Conservation (phyloP, 345 rosid genomes). For the Acer negundo region DNA sequence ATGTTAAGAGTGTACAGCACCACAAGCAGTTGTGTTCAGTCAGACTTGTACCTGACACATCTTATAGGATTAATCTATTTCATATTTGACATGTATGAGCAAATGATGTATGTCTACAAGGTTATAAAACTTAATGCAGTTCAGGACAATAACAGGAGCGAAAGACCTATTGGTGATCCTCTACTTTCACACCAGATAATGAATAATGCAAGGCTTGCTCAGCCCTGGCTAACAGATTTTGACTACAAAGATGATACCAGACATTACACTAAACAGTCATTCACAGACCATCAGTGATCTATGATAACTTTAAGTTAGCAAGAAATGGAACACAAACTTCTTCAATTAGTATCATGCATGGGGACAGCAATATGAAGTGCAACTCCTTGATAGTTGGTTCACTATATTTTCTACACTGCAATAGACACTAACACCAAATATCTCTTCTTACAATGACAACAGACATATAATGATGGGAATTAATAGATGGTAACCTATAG, state of each 20-base stretch:
- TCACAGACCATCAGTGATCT: neutral
- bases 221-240: slow-evolving; percentile 7
- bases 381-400: neutral
- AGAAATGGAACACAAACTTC: neutral
- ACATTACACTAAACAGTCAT: neutral
- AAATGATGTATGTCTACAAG: neutral
- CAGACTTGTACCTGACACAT: neutral
- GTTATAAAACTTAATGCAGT: neutral
- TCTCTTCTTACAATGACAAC: slow-evolving; percentile 1
- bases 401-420: neutral
- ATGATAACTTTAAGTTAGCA: neutral
- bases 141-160: neutral
- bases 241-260: neutral
- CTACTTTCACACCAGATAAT: neutral
- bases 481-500: slow-evolving; percentile 63
- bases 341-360: neutral
- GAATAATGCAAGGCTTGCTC: neutral
- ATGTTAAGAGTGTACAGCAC: neutral
- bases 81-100: neutral
- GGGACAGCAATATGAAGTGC: neutral
- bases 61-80: neutral
- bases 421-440: slow-evolving; percentile 14
- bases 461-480: slow-evolving; percentile 4
- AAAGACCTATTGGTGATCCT: too few species aligned
- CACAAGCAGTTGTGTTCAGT: neutral